Evolutionary conservation across 2,329 filamentous ascomycete species (phyloP), one percentile per base, ranked within the genome.

Genomic region (Dryadomyces quercivorus): DNA sequence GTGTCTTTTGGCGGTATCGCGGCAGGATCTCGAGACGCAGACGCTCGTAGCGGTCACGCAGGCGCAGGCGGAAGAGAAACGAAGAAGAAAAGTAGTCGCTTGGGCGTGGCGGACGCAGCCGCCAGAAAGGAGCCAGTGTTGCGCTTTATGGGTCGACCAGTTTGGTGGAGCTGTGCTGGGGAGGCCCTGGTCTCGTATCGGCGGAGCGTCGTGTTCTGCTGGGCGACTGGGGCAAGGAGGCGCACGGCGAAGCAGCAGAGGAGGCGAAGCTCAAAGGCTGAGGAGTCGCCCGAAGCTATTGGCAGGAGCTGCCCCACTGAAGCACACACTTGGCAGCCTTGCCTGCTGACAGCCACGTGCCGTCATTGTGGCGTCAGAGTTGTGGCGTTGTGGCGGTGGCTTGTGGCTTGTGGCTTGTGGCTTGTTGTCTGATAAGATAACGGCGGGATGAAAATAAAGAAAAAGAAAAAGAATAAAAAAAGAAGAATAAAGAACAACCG

Each of bases 21-120:
- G 88, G 87, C 22, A 95, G 69, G 5, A 80, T 87, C 62, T 90
- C 81, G 76, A 88, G 80, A 59, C 82, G 86, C 66, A 95, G 82
- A 60, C 76, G 73, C 61, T 84, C 76, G 53, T 93, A 73, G 58
- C 77, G 80, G 57, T 82, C 78, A 65, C 81, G 82, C 62, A 94
- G 73, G 8, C 36, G 13, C 20, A 36, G 20, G 16, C 8, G 20
- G n/a, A n/a, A 18, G 16, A n/a, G 15, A 16, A 16, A n/a, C 12
- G 20, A 1, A 20, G 20, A 31, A 8, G 12, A 16, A 31, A 45
- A 45, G 43, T 21, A 31, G 26, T 10, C n/a, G 46, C 22, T 8
- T 6, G 15, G n/a, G 6, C n/a, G 26, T 31, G 26, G 48, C 48
- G n/a, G 48, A 3, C 18, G 48, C n/a, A 6, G 34, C 48, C 48